phyloP scores from a whole-genome alignment of 2,329 filamentous ascomycete genomes.

The Thielaviopsis euricoi region DNA sequence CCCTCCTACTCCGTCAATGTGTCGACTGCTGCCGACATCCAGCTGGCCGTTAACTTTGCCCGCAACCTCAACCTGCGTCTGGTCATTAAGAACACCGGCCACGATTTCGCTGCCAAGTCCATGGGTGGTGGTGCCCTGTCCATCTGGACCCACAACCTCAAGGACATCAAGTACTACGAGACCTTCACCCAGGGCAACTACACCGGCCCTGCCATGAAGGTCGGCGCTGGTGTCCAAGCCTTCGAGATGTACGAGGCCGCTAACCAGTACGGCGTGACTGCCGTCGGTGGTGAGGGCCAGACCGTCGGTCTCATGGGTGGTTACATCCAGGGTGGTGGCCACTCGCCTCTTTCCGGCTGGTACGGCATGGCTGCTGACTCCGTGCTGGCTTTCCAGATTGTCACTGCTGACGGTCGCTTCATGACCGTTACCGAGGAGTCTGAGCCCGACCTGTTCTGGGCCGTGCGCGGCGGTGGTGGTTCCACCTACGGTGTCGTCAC shows the following conservation, averaged over 20 bases:
- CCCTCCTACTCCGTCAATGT: constrained; percentile 26
- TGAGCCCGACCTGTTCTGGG: constrained; percentile 33
- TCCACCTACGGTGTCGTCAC: constrained; percentile 29
- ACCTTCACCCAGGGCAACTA: constrained; percentile 27
- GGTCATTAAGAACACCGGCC: constrained; percentile 36
- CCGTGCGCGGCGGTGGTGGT: constrained; percentile 28
- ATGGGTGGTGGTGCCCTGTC: constrained; percentile 24
- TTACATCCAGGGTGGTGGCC: constrained; percentile 39
- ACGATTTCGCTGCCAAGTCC: constrained; percentile 29
- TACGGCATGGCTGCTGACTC: constrained; percentile 32
- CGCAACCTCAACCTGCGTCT: constrained; percentile 29
- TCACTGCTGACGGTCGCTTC: constrained; percentile 28
- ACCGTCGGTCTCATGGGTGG: constrained; percentile 38
- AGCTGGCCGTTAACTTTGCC: constrained; percentile 30
- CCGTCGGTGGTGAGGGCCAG: constrained; percentile 18
- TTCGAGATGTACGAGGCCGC: constrained; percentile 25
- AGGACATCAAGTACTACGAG: constrained; percentile 24
- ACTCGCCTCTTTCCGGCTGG: constrained; percentile 24
- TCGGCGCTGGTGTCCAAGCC: constrained; percentile 36
- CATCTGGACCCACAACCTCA: constrained; percentile 24
- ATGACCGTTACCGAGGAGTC: constrained; percentile 24
- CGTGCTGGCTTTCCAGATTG: constrained; percentile 29
- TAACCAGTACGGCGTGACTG: constrained; percentile 17
- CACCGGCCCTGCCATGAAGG: constrained; percentile 31
- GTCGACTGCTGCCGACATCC: constrained; percentile 26